Conservation (phyloP, 768 basidiomycete genomes). For the Xerocomellus intermedius region DNA sequence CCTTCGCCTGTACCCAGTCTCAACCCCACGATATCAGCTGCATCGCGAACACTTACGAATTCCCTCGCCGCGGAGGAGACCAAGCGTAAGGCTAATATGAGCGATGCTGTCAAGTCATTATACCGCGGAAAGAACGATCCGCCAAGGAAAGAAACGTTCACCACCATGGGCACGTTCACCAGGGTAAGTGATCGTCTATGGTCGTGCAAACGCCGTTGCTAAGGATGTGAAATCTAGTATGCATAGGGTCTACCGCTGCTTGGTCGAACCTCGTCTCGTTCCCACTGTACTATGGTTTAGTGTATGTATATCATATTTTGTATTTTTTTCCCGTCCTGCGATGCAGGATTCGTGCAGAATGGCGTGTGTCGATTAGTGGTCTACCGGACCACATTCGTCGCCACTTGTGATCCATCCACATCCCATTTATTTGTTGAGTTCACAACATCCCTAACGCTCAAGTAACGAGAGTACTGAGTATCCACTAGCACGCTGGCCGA, state of each 20-base stretch:
- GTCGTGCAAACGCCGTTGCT: not conserved
- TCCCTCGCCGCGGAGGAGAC: conserved; percentile 79
- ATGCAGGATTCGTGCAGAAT: not conserved
- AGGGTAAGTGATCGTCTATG: conserved; percentile 53
- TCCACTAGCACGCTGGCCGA: not conserved
- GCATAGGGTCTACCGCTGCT: conserved; percentile 8
- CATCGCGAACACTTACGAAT: conserved; percentile 64
- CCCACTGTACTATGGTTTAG: conserved; percentile 2
- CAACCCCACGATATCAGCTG: conserved; percentile 52
- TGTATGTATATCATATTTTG: conserved; percentile 11
- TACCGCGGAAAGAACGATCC: conserved; percentile 58
- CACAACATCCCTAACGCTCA: not conserved
- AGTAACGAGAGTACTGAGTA: not conserved
- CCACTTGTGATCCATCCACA: not conserved
- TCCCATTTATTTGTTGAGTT: not conserved
- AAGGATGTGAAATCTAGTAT: conserved; percentile 15
- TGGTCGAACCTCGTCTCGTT: not conserved
- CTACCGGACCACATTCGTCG: no score
- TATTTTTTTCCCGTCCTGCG: not conserved
- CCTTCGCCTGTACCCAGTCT: conserved; percentile 30
- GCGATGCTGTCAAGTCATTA: conserved; percentile 78
- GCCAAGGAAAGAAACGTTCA: conserved; percentile 78
- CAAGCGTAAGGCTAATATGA: conserved; percentile 83
- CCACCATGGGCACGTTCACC: conserved; percentile 90
- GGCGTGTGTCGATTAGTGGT: not conserved